phyloP scores from a whole-genome alignment of 495 filamentous ascomycete species.

The Pseudevernia furfuracea region DNA sequence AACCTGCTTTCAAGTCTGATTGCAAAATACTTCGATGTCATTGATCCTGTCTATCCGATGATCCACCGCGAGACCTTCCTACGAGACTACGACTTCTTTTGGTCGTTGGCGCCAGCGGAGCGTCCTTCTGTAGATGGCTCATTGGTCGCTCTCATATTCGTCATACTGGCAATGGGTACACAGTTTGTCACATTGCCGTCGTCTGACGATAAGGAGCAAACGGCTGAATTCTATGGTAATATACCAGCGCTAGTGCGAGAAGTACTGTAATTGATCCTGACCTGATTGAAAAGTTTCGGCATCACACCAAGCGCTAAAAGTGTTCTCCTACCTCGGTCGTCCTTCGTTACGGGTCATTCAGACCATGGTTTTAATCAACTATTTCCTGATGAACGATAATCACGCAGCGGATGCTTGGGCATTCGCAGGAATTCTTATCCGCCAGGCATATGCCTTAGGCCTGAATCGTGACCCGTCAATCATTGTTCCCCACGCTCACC shows the following conservation, averaged over 20 bases:
- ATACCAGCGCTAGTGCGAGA: background rate
- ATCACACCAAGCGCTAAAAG: constrained; percentile 58
- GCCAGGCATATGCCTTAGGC: constrained; percentile 70
- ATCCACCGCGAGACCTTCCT: constrained; percentile 59
- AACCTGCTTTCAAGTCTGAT: constrained; percentile 37
- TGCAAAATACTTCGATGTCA: constrained; percentile 61
- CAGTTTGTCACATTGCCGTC: constrained; percentile 58
- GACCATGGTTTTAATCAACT: constrained; percentile 65
- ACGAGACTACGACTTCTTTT: constrained; percentile 64
- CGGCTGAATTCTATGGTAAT: constrained; percentile 59
- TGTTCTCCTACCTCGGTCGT: constrained; percentile 60
- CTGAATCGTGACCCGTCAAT: constrained; percentile 66
- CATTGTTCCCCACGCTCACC: constrained; percentile 48
- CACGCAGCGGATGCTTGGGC: constrained; percentile 69
- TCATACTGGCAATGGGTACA: constrained; percentile 63
- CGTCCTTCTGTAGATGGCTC: constrained; percentile 48
- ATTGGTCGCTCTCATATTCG: constrained; percentile 57
- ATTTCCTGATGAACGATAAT: constrained; percentile 73
- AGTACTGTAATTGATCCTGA: background rate
- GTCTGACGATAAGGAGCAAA: constrained; percentile 51
- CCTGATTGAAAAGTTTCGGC: constrained; percentile 44
- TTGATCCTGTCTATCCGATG: constrained; percentile 69
- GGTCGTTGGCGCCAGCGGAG: constrained; percentile 45
- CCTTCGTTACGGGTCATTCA: constrained; percentile 60
- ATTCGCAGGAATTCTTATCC: constrained; percentile 60